Evolutionary conservation across 2,329 filamentous ascomycete genomes (phyloP).

Genomic region (Penicillium aurantiogriseum): DNA sequence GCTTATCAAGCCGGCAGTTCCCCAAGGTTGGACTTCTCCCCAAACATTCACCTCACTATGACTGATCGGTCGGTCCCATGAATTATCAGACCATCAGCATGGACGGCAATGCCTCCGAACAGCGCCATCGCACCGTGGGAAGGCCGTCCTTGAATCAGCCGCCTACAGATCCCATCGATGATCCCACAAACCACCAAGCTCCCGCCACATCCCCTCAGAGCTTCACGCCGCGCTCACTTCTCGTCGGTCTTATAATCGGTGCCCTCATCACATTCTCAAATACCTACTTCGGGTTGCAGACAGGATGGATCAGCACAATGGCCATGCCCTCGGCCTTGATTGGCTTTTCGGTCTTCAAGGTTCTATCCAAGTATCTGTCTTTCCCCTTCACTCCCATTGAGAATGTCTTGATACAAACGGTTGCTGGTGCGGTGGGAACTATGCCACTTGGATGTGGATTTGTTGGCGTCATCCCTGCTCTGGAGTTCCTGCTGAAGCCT

Average conservation of each 20-base stretch:
- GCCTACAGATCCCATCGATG: constrained; percentile 2
- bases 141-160: constrained; percentile 4
- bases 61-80: constrained; percentile 25
- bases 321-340: constrained; percentile 94
- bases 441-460: constrained; percentile 97
- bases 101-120: constrained; percentile 28
- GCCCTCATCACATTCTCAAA: constrained; percentile 94
- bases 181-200: constrained; percentile 8
- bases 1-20: constrained; percentile 15
- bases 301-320: constrained; percentile 82
- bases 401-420: constrained; percentile 94
- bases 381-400: constrained; percentile 91
- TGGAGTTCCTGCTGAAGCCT: constrained; percentile 78
- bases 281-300: constrained; percentile 98
- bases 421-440: constrained; percentile 90
- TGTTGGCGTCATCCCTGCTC: constrained; percentile 87
- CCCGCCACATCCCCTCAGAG: constrained; percentile 49
- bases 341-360: constrained; percentile 90
- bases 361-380: constrained; percentile 67
- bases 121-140: neutral
- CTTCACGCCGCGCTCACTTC: constrained; percentile 80
- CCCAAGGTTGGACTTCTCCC: neutral
- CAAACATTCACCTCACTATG: constrained; percentile 3
- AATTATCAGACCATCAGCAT: constrained; percentile 39
- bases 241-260: constrained; percentile 78